Base-by-base conservation (phyloP, 1,284 basidiomycete species). In the Veloporphyrellus conicus region DNA sequence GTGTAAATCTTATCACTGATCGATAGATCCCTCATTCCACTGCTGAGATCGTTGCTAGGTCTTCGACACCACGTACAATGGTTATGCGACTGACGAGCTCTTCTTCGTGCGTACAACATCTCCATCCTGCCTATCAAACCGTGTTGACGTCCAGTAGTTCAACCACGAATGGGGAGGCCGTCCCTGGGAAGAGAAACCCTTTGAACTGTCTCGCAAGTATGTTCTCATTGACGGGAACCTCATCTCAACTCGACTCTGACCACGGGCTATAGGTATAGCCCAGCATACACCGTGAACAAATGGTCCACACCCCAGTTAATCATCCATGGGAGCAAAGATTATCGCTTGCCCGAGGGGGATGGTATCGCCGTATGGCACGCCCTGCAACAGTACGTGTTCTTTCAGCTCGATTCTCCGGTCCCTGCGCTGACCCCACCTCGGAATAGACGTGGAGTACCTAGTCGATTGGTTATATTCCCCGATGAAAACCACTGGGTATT, bases 401-500 rank as follows among this genome's bases (percentile, higher is more conserved):
- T 37, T n/a, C 16, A 28, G 28, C 6, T 36, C 41, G 12, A 20
- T 22, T 25, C 15, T 38, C 38, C 22, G 27, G 31, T 22, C 12
- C 42, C 20, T n/a, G 35, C 3, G n/a, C 34, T 46, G 41, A 47
- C n/a, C 25, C 16, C 16, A 20, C 36, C 19, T 28, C 12, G 40
- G 16, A 42, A 53, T 40, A 90, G 90, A 56, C 78, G 75, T 43
- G 82, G 80, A 12, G 71, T 96, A 25, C 87, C 88, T 6, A 87
- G 82, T 53, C 80, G 93, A 42, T 75, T 96, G 41, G 78, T 96
- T 10, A 82, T 93, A 56, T 96, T 96, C 78, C 89, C 89, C 0
- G 84, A 91, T 59, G 93, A 96, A 72, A 95, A 95, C 60, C 93
- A 95, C 66, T 94, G 90, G 90, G 88, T 90, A 10, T 56, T 87